Conservation (phyloP, 75 land plant genomes). For the Chamaecyparis obtusa region DNA sequence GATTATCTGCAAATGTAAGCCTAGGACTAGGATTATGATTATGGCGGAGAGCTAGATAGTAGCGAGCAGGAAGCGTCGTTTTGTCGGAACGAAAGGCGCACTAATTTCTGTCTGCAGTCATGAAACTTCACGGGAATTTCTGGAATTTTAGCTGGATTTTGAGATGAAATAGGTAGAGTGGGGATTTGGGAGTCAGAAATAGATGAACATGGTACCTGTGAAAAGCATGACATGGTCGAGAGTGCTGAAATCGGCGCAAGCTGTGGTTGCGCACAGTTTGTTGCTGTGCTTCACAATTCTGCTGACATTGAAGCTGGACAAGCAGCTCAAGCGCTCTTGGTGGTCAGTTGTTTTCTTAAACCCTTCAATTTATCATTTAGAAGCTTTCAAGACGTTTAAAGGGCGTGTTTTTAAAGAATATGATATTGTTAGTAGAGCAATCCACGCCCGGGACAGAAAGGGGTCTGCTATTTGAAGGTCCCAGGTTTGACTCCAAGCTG, state of each 20-base stretch:
- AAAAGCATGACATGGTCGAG: slow-evolving; percentile 50
- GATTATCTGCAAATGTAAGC: neutral
- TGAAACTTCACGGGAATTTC: neutral
- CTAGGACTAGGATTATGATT: neutral
- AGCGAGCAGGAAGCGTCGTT: neutral
- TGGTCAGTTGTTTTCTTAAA: slow-evolving; percentile 31
- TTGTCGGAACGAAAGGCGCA: neutral
- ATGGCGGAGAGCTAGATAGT: neutral
- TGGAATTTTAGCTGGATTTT: neutral
- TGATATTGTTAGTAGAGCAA: too few species aligned
- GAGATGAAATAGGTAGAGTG: neutral
- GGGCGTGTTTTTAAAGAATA: neutral
- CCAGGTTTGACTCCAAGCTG: neutral
- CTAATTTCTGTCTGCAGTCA: neutral
- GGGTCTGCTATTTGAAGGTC: neutral
- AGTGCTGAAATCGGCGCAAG: slow-evolving; percentile 53
- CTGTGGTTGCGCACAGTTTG: slow-evolving; percentile 42
- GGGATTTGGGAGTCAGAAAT: neutral
- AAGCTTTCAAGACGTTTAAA: neutral
- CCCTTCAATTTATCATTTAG: neutral
- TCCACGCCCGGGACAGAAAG: too few species aligned
- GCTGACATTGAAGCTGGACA: slow-evolving; percentile 49
- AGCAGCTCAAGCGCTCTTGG: slow-evolving; percentile 38
- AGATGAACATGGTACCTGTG: slow-evolving; percentile 4
- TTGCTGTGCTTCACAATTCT: slow-evolving; percentile 58